Conservation (phyloP, 257 asterid genomes). For the Petunia axillaris region DNA sequence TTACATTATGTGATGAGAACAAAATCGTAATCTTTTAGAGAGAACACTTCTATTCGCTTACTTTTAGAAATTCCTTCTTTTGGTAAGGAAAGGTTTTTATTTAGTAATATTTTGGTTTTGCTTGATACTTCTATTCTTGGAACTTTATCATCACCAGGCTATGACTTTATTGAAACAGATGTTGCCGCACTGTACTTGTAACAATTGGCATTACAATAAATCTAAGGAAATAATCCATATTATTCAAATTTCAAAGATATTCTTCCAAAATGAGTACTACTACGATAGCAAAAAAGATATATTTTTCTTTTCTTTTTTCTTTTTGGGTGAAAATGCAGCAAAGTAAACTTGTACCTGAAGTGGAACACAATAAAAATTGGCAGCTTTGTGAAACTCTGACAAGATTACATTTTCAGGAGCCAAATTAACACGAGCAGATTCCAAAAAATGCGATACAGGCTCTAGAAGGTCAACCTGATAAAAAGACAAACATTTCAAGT, state of each 20-base stretch:
- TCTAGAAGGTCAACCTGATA: conserved; percentile 93
- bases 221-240: background rate
- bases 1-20: background rate
- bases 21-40: background rate
- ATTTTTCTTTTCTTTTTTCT: too few relatives aligned
- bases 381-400: conserved; percentile 67
- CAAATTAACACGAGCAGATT: conserved; percentile 79
- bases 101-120: background rate
- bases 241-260: too few relatives aligned
- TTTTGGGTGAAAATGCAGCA: background rate
- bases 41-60: background rate
- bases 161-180: background rate
- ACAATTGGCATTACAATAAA: conserved; percentile 1
- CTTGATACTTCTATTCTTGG: background rate
- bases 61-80: background rate
- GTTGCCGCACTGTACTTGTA: background rate
- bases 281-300: background rate
- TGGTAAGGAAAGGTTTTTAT: background rate
- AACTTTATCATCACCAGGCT: conserved; percentile 13
- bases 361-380: conserved; percentile 77
- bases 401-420: conserved; percentile 70
- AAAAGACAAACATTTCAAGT: conserved; percentile 16
- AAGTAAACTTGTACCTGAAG: conserved; percentile 64
- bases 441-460: conserved; percentile 91
- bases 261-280: background rate